These are phyloP conservation scores for Sphaerulina vaccinii DNA, from an alignment of 2,329 filamentous ascomycete species.

Conservation along the genomic window DNA sequence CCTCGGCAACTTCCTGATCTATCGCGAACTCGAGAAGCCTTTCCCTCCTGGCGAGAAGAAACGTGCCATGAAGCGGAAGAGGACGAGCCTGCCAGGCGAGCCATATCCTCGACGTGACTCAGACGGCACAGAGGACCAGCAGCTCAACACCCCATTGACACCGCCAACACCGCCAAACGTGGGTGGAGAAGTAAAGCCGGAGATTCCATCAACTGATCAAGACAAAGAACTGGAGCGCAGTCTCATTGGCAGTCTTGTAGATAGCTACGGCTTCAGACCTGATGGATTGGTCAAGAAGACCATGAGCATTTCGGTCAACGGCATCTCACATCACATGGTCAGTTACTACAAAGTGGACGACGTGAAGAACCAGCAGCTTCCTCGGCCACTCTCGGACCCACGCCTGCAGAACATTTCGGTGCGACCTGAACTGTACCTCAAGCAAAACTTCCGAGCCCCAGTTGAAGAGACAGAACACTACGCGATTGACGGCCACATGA, in stretches of 20 bases:
- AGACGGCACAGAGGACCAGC: constrained; percentile 33
- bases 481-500: constrained; percentile 37
- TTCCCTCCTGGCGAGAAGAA: constrained; percentile 85
- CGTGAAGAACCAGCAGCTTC: constrained; percentile 62
- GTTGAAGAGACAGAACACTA: constrained; percentile 41
- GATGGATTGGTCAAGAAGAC: constrained; percentile 89
- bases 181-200: constrained; percentile 32
- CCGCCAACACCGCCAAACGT: constrained; percentile 34
- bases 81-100: constrained; percentile 53
- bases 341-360: constrained; percentile 85
- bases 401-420: constrained; percentile 37
- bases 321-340: constrained; percentile 78
- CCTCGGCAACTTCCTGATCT: constrained; percentile 79
- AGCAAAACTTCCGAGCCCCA: constrained; percentile 42
- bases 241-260: constrained; percentile 79
- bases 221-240: constrained; percentile 55
- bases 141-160: constrained; percentile 35
- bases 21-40: constrained; percentile 74
- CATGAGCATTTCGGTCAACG: constrained; percentile 73
- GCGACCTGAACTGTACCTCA: constrained; percentile 39
- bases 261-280: constrained; percentile 83
- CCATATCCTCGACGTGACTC: constrained; percentile 48
- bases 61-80: constrained; percentile 69
- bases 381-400: constrained; percentile 58
- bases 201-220: constrained; percentile 33